phyloP scores from a whole-genome alignment of 75 land plant species.

The Cupressus sempervirens region DNA sequence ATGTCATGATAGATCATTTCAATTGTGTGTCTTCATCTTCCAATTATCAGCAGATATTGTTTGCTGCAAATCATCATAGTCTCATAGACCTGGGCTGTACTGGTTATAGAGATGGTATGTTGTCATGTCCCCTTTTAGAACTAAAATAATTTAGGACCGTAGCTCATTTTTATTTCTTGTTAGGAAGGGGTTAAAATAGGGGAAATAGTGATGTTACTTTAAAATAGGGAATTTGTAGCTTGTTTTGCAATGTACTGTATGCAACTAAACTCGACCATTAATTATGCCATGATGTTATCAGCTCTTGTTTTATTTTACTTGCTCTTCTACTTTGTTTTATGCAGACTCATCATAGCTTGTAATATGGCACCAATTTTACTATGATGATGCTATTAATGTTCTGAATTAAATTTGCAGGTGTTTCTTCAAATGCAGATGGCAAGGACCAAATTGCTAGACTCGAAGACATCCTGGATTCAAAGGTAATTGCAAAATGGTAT shows the following conservation, averaged over 20 bases:
- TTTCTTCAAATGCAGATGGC: conserved; percentile 47
- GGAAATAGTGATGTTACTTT: no score
- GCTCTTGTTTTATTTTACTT: background rate
- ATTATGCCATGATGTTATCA: background rate
- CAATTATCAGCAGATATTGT: no score
- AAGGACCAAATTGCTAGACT: conserved; percentile 51
- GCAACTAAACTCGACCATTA: background rate
- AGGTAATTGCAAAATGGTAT: conserved; percentile 20
- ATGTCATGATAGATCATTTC: no score
- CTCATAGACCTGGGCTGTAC: no score
- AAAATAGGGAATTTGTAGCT: no score
- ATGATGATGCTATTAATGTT: background rate
- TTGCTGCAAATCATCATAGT: no score
- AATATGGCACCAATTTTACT: background rate
- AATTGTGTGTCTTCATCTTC: no score
- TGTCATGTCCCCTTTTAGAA: no score
- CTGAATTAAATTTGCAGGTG: conserved; percentile 24
- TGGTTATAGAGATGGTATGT: no score
- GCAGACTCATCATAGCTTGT: background rate
- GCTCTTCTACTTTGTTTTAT: background rate
- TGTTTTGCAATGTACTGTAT: background rate
- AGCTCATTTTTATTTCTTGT: no score
- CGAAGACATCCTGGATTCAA: conserved; percentile 57
- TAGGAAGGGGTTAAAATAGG: no score
- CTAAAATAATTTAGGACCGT: no score